Conservation (phyloP, 306 rosid genomes). For the Lablab purpureus region DNA sequence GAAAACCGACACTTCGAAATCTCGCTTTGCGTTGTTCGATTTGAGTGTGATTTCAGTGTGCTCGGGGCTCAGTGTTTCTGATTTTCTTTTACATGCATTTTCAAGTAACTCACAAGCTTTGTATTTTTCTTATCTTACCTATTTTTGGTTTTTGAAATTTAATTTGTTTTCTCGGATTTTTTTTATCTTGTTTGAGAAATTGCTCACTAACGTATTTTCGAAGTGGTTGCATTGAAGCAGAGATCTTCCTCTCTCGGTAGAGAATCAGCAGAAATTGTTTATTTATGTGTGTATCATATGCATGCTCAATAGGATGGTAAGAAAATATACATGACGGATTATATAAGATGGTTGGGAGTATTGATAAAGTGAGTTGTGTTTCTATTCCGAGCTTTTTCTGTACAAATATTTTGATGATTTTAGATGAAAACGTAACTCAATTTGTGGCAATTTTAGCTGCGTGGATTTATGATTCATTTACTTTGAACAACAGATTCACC, state of each 20-base stretch:
- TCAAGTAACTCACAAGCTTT: constrained; percentile 24
- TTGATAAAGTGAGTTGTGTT: constrained; percentile 6
- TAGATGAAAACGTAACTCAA: background rate
- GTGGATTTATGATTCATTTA: background rate
- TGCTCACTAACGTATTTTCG: constrained; percentile 11
- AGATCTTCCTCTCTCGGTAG: constrained; percentile 33
- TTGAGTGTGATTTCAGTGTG: constrained; percentile 24
- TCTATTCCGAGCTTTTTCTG: background rate
- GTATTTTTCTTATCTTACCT: background rate
- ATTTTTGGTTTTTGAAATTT: background rate
- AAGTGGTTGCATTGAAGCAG: constrained; percentile 33
- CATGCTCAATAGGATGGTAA: constrained; percentile 31
- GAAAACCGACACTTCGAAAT: constrained; percentile 47
- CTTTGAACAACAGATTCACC: background rate
- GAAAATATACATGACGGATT: constrained; percentile 25
- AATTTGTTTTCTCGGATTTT: constrained; percentile 6
- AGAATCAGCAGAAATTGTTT: background rate
- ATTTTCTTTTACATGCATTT: constrained; percentile 42
- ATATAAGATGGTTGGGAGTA: constrained; percentile 15
- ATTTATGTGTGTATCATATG: background rate
- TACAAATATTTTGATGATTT: constrained; percentile 21
- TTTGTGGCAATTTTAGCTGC: constrained; percentile 9
- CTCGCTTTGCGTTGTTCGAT: constrained; percentile 32
- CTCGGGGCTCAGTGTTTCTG: constrained; percentile 36
- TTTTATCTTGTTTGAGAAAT: constrained; percentile 18